Evolutionary conservation across 768 basidiomycete genomes (phyloP).

Genomic region (Tylopilus sp.): DNA sequence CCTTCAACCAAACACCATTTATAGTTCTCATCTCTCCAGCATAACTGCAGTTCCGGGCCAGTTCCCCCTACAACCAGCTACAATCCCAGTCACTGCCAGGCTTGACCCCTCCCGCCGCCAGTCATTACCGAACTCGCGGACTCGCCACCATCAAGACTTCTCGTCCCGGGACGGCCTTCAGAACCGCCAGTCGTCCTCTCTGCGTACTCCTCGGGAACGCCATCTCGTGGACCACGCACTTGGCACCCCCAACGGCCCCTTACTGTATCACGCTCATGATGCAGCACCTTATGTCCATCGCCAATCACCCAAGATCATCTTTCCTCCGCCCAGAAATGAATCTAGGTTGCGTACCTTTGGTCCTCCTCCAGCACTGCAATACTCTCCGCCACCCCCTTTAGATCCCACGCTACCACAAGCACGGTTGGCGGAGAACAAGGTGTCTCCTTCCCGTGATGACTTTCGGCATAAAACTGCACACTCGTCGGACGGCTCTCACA

Average conservation of each 20-base stretch:
- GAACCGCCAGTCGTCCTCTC: constrained; percentile 1
- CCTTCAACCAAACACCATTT: constrained; percentile 37
- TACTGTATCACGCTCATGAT: constrained; percentile 8
- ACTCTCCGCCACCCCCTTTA: constrained; percentile 2
- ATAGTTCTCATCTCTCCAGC: constrained; percentile 3
- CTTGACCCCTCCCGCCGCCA: constrained; percentile 12
- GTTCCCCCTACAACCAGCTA: constrained; percentile 1
- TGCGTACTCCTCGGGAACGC: constrained; percentile 15
- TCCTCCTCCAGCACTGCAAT: constrained; percentile 9
- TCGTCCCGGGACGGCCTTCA: background rate
- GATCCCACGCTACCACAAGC: background rate
- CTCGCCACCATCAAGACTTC: background rate
- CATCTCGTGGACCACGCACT: constrained; percentile 8
- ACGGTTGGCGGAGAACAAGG: constrained; percentile 1
- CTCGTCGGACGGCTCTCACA: constrained; percentile 9
- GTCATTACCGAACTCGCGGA: constrained; percentile 9
- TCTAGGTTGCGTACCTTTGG: constrained; percentile 4
- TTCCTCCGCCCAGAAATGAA: constrained; percentile 25
- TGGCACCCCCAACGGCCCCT: constrained; percentile 2
- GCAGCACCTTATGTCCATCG: constrained; percentile 12
- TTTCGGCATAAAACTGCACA: constrained; percentile 8
- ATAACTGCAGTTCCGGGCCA: constrained; percentile 1
- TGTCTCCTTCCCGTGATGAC: background rate
- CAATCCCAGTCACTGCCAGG: background rate
- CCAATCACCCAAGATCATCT: constrained; percentile 11